Evolutionary conservation across 73 alveolate species (phyloP).

Genomic region (Durusdinium trenchii): DNA sequence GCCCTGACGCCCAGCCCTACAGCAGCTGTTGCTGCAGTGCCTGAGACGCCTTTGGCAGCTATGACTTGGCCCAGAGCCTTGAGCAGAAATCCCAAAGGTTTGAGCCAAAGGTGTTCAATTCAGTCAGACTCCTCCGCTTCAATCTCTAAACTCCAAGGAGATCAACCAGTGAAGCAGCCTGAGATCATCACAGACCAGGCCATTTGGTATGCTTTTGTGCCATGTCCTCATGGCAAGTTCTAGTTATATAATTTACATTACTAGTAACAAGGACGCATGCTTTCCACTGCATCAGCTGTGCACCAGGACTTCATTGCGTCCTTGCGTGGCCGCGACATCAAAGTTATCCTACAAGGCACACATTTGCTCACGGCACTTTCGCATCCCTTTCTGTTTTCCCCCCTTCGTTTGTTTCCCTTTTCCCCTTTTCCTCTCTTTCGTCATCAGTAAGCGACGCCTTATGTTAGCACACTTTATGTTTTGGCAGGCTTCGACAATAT

Average conservation of each 20-base stretch:
- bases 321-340: conserved; percentile 76
- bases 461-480: too few relatives aligned
- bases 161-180: conserved; percentile 74
- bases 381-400: too few relatives aligned
- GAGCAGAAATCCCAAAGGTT: not conserved
- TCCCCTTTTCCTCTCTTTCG: too few relatives aligned
- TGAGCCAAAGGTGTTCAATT: not conserved
- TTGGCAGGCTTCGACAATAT: too few relatives aligned
- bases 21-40: conserved; percentile 42
- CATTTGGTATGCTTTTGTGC: not conserved
- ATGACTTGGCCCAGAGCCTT: conserved; percentile 44
- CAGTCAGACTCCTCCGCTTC: not conserved
- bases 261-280: not conserved
- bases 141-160: not conserved
- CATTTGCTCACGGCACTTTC: not conserved
- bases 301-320: conserved; percentile 69
- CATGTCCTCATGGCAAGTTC: too few relatives aligned
- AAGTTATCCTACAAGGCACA: conserved; percentile 64
- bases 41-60: conserved; percentile 72
- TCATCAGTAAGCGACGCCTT: too few relatives aligned
- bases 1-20: not conserved
- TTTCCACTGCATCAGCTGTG: not conserved
- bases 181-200: conserved; percentile 84
- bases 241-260: not conserved
- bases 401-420: too few relatives aligned